Percentiles rank a stretch among this genome's conserved stretches.
These are phyloP conservation scores for Allium sativum DNA, from an alignment of 106 monocot species.

Conservation along the genomic window DNA sequence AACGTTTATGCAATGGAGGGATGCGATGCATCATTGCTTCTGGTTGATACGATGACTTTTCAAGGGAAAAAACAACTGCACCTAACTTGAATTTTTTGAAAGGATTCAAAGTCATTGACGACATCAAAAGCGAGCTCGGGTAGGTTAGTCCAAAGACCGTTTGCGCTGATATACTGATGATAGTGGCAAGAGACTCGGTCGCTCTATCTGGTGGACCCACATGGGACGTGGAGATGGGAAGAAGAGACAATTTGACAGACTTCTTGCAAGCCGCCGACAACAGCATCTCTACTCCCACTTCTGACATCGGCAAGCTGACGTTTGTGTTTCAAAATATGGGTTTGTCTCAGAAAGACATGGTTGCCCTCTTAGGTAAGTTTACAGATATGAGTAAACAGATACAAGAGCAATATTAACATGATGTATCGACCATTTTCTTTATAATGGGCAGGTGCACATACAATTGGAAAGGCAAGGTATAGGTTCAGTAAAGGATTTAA, in stretches of 20 bases:
- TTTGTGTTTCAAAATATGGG: conserved; percentile 55
- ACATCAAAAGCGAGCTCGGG: conserved; percentile 70
- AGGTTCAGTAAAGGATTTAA: conserved; percentile 54
- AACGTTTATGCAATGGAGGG: conserved; percentile 23
- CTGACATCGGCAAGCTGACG: conserved; percentile 45
- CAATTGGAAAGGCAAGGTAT: conserved; percentile 81
- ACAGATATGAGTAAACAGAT: not conserved
- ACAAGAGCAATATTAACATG: not conserved
- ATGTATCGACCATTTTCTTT: not conserved
- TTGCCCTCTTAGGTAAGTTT: conserved; percentile 72
- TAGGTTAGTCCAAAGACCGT: conserved; percentile 51
- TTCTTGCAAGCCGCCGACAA: conserved; percentile 32
- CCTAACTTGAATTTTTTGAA: conserved; percentile 81
- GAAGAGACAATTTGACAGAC: conserved; percentile 54
- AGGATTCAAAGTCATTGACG: conserved; percentile 82
- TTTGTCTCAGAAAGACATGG: conserved; percentile 72
- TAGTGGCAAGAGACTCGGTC: conserved; percentile 73
- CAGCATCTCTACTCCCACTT: conserved; percentile 70
- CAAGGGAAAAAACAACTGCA: conserved; percentile 66
- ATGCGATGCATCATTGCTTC: conserved; percentile 74
- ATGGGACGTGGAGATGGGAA: conserved; percentile 80
- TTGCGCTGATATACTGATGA: conserved; percentile 73
- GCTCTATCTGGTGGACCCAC: conserved; percentile 62
- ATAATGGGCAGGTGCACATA: conserved; percentile 48
- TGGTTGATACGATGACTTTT: conserved; percentile 48